Percentiles rank a stretch among this genome's conserved stretches.
Evolutionary conservation across 2,329 filamentous ascomycete species (phyloP).

Genomic region (Aureobasidium sp.): DNA sequence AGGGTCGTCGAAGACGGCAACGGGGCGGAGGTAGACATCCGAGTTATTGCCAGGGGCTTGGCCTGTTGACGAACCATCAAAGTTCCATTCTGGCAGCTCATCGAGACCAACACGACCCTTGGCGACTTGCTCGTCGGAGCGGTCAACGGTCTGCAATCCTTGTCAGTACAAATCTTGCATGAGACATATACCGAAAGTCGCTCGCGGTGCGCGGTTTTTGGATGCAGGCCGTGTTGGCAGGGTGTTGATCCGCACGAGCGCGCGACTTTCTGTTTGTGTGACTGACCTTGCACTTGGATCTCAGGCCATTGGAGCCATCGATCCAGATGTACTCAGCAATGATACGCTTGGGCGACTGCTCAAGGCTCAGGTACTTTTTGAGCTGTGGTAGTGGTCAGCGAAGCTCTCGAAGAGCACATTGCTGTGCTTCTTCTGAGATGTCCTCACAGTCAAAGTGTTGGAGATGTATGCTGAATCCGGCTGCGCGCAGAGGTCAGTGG

Average conservation of each 20-base stretch:
- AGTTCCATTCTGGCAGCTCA: conserved; percentile 72
- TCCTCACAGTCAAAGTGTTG: conserved; percentile 42
- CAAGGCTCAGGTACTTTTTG: conserved; percentile 82
- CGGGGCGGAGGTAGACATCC: conserved; percentile 90
- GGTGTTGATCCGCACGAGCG: neutral
- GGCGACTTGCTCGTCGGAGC: conserved; percentile 41
- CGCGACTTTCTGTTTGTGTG: conserved; percentile 11
- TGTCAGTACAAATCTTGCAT: neutral
- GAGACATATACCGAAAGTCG: conserved; percentile 3
- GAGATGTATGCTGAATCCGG: conserved; percentile 36
- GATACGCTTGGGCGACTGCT: conserved; percentile 53
- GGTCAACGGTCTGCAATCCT: conserved; percentile 51
- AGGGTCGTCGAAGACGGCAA: conserved; percentile 82
- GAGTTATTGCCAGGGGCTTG: conserved; percentile 94
- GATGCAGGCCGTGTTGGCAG: neutral
- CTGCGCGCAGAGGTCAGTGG: conserved; percentile 19
- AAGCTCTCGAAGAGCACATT: conserved; percentile 11
- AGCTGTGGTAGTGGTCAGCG: conserved; percentile 49
- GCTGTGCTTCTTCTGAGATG: conserved; percentile 12
- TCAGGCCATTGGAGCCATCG: conserved; percentile 70
- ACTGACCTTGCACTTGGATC: conserved; percentile 94
- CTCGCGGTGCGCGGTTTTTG: neutral
- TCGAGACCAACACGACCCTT: conserved; percentile 32
- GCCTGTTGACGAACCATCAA: conserved; percentile 81
- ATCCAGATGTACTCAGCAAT: conserved; percentile 99